Evolutionary conservation across 2,329 filamentous ascomycete genomes (phyloP), one percentile per base, ranked within the genome.

Genomic region (Phaeosphaeriaceae sp.): DNA sequence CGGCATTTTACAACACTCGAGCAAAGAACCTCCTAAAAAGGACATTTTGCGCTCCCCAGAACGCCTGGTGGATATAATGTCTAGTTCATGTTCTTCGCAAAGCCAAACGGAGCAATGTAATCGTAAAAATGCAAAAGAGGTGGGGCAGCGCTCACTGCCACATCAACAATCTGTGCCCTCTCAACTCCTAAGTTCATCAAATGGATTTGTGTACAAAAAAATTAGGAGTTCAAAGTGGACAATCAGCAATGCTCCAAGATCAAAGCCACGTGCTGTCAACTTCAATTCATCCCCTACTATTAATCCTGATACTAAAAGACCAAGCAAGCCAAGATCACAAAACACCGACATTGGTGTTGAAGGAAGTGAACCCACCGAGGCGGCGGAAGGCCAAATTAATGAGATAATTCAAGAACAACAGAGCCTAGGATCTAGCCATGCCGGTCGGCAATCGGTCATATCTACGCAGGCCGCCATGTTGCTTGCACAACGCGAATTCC

Each of bases 381-480:
- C 48, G 29, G 20, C 17, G 16, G 40, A 38, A 17, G 32, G 6
- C n/a, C 11, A 37, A 17, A 28, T 4, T 8, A 44, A 42, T 6
- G 41, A 40, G 13, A 3, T 44, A 6, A 39, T 30, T n/a, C 39
- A 44, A 8, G 36, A 36, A 8, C 12, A 33, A 1, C 37, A 44
- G 12, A 52, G 50, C 9, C 12, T 50, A 16, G 21, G 21, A 6
- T 50, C 40, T 16, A 46, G 42, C 23, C 43, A 29, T 18, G 48
- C 53, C 6, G 55, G 56, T 37, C 56, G 50, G 20, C 54, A 66
- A 4, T 71, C 64, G 3, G 58, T 66, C 28, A 62, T 64, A 36
- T 74, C 67, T 8, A 74, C 70, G 2, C 73, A 74, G 53, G 66
- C 68, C 17, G 64, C 73, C 23, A 61, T 76, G 56, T 42, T 67